Evolutionary conservation across 176 grass and related monocot genomes (phyloP), one percentile per base, ranked within the genome.

Genomic region (Rhipidocladum racemiflorum): DNA sequence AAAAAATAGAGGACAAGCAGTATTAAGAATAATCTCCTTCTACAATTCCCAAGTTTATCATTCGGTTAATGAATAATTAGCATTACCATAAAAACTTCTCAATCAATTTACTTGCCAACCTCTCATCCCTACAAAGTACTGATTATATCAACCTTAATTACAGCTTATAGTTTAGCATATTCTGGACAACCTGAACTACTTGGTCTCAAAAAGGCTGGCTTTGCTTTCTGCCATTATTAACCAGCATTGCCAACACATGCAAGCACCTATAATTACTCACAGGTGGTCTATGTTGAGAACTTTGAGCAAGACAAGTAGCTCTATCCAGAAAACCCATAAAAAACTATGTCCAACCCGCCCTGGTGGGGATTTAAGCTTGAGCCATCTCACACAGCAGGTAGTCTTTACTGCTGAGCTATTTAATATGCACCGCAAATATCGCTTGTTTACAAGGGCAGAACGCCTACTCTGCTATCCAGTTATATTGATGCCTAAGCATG

Each of bases 11-110:
- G 15, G 18, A 55, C 6, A 78, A 4, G 0, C 18, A 68, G 32
- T 57, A 34, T 61, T 35, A 66, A 70, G 28, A 76, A 71, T 24
- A 72, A 42, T 70, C 28, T 25, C 70, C 53, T 36, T 56, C 70
- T 59, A 65, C 53, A 38, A 61, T 36, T 9, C 12, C 30, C 28
- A 61, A 40, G 24, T 76, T 32, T 18, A 74, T 53, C 40, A 70
- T 40, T 69, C 54, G 38, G 44, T 70, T 43, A 70, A 17, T 30
- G 17, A 24, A 81, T 61, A 9, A 13, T 77, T 68, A 59, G 54
- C 2, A 0, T 32, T 66, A 87, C 36, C 1, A 43, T 36, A 44
- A 81, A 68, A 3, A 32, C n/a, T n/a, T 81, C 4, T 5, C 1
- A 18, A 20, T 55, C 30, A 32, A 35, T 15, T 69, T 59, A 28